These are phyloP conservation scores for Incumbomyces lentus DNA, from an alignment of 2,329 filamentous ascomycete genomes.

Conservation along the genomic window DNA sequence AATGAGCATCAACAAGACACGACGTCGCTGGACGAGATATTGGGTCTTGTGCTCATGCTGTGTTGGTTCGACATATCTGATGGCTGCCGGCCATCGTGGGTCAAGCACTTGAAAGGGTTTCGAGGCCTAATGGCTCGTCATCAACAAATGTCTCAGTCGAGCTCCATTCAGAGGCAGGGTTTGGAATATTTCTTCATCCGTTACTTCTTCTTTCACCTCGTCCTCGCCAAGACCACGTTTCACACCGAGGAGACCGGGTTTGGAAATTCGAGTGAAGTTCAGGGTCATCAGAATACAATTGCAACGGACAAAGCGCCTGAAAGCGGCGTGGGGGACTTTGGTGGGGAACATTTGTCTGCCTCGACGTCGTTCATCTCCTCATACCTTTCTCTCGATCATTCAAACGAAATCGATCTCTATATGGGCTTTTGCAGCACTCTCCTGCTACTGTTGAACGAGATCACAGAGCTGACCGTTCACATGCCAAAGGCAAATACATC, in stretches of 20 bases:
- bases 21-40: constrained; percentile 22
- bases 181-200: constrained; percentile 21
- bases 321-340: no score
- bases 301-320: no score
- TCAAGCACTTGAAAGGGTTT: constrained; percentile 22
- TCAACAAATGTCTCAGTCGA: not conserved
- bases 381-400: constrained; percentile 11
- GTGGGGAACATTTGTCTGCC: not conserved
- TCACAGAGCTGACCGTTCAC: constrained; percentile 13
- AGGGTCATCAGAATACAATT: not conserved
- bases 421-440: constrained; percentile 22
- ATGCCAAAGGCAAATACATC: not conserved
- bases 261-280: no score
- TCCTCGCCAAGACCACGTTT: constrained; percentile 23
- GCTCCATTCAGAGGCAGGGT: constrained; percentile 13
- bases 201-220: constrained; percentile 23
- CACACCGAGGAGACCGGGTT: constrained; percentile 8
- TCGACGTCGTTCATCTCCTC: constrained; percentile 8
- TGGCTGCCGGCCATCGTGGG: constrained; percentile 22
- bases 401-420: constrained; percentile 21
- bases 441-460: constrained; percentile 20
- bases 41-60: constrained; percentile 23
- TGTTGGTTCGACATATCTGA: constrained; percentile 26
- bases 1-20: constrained; percentile 1
- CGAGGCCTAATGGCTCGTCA: constrained; percentile 16